Base-by-base conservation (phyloP, 2,329 filamentous ascomycete species). In the Fusarium irregulare region DNA sequence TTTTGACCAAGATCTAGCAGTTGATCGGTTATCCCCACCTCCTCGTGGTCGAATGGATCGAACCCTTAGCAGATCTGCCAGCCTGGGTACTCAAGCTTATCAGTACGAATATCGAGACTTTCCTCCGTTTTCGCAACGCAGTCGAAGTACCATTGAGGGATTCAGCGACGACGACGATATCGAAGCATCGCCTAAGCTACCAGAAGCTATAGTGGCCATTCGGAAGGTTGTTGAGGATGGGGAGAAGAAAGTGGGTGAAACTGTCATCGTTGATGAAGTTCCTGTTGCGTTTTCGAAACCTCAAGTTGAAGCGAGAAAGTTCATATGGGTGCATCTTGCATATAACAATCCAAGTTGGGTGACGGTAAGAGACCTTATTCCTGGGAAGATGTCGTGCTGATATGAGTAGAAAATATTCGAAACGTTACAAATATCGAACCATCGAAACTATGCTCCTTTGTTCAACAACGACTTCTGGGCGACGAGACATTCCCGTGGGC, bases 301-400 rank as follows among this genome's bases (percentile, higher is more conserved):
- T 3, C 73, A 78, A 41, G 72, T 76, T 4, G 73, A 76, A 37
- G 69, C 75, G 4, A 81, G 84, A 25, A 87, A 84, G 73, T 88
- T 88, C 68, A 83, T 85, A 70, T 89, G 87, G 87, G 82, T 88
- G 48, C 87, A 89, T 75, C 68, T 87, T 20, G 85, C 86, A 0
- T 88, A 84, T 28, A 88, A 86, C 11, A 88, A 88, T 54, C 85
- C 87, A 0, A 81, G 83, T 0, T 89, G 87, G 87, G 86, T 88
- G 4, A 87, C 86, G 79, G 86, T 86, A 73, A 64, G 78, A 56
- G 11, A 4, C 1, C 6, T 7, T 7, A 7, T 13, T 1, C 2
- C 2, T 18, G 3, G 7, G 1, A 4, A 4, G 6, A 3, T 8
- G 9, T 23, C 23, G n/a, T 45, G 13, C 63, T 75, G 27, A 71